Base-by-base conservation (phyloP, 352 stramenopile species). In the Vaucheria bursata region DNA sequence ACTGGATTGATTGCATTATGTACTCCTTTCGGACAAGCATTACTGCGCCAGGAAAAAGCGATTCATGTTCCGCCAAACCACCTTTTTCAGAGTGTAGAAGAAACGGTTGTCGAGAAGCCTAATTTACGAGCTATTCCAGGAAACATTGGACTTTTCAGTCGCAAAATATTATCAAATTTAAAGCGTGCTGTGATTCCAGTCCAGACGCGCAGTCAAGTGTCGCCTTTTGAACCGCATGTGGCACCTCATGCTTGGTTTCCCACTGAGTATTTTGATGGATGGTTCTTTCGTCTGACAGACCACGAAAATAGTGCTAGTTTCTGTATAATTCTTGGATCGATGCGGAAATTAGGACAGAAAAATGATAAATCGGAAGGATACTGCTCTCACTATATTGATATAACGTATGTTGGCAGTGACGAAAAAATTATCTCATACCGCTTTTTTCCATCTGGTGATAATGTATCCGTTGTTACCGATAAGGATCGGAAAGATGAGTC, bases 251-350 rank as follows among this genome's bases (percentile, higher is more conserved):
- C 18, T 34, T 69, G 59, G 59, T 38, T 4, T 4, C 59, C 29
- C 8, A 18, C 6, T 38, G 33, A 4, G 6, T 69, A 38, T 29
- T 69, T 69, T 69, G 59, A 69, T 8, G 59, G 59, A 69, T 69
- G 59, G 59, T 69, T 69, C 33, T 29, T 69, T 18, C 59, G 59
- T 29, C 18, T 69, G 18, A 29, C 33, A 8, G 59, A 69, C 18
- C 59, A 69, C 18, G 59, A 69, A 69, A 69, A 69, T 29, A 69
- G 33, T 8, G 12, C 4, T 38, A 69, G 59, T 38, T 69, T 69
- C 34, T 69, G 59, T 69, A 8, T 69, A 8, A 69, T 69, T 18
- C 4, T 69, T 69, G 59, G 59, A 6, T 69, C 59, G 5, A 34
- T 69, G 59, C 4, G 59, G 29, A 4, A 69, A 18, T 29, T 8